Base-by-base conservation (phyloP, 1,139 yeast species). In the Debaryomycetaceae sp. region DNA sequence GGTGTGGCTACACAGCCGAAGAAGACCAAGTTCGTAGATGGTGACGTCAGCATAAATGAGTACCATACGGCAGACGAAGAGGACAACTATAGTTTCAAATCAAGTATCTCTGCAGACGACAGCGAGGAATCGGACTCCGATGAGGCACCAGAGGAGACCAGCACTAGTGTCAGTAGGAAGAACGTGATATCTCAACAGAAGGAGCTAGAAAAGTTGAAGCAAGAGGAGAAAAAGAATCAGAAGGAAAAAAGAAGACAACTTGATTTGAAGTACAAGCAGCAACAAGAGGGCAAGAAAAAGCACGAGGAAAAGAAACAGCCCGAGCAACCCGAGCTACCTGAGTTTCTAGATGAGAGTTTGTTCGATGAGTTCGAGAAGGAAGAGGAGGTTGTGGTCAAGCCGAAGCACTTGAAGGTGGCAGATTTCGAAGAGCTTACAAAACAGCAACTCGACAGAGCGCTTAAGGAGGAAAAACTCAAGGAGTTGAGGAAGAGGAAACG, bases 111-210 rank as follows among this genome's bases (percentile, higher is more conserved):
- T 5, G 59, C 47, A 33, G 47, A 48, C 2, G 63, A 58, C 4
- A 42, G 41, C 37, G 65, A 51, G 6, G 49, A 62, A 11, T 52
- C 57, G 14, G 69, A 66, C 39, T 60, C 67, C 1, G 78, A 74
- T 52, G 77, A 71, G n/a, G 79, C 78, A 0, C 79, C 79, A 24
- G 78, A 74, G 57, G 78, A 73, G 55, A 78, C 72, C 48, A 64
- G 74, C 6, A 65, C 66, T 1, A 48, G 59, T 7, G 51, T 55
- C 34, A 57, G 72, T 23, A 69, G 62, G 48, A 48, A 60, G 43
- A 63, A 64, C 2, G 51, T 69, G 29, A 60, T 75, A 47, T 62
- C 62, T 42, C 60, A 68, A 43, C 67, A 75, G 47, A 66, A 65
- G 41, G 63, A 69, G 47, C 59, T 61, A 40, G 53, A 57, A 42